A percentile compares a stretch with the other conserved stretches of the same genome.
phyloP scores from a whole-genome alignment of 257 asterid species.

The Nicotiana tabacum region DNA sequence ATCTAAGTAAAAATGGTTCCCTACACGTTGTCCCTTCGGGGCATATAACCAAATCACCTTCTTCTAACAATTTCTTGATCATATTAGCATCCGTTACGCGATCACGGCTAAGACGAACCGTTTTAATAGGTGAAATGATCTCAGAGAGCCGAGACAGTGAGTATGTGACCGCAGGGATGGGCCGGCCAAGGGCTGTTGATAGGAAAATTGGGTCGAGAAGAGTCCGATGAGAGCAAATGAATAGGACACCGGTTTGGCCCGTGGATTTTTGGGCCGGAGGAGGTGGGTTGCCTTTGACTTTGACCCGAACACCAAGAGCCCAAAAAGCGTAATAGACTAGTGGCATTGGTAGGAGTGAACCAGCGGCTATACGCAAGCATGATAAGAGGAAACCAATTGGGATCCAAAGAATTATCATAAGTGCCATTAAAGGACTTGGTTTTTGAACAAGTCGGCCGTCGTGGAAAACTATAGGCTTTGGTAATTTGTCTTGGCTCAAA shows the following conservation, averaged over 20 bases:
- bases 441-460: constrained; percentile 76
- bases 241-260: constrained; percentile 47
- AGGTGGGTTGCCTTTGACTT: constrained; percentile 64
- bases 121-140: constrained; percentile 65
- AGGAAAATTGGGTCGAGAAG: constrained; percentile 75
- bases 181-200: constrained; percentile 65
- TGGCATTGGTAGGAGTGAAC: constrained; percentile 64
- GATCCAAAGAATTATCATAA: constrained; percentile 59
- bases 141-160: constrained; percentile 70
- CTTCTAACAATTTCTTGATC: constrained; percentile 41
- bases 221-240: constrained; percentile 71
- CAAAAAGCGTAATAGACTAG: constrained; percentile 48
- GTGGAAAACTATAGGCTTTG: constrained; percentile 63
- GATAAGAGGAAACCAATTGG: constrained; percentile 65
- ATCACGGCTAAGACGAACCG: constrained; percentile 57
- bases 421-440: constrained; percentile 50
- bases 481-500: constrained; percentile 45
- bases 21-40: constrained; percentile 87
- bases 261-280: constrained; percentile 36
- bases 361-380: constrained; percentile 56
- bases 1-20: constrained; percentile 68
- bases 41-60: constrained; percentile 65
- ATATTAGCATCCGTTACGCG: constrained; percentile 52
- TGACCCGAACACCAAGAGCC: constrained; percentile 57
- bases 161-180: constrained; percentile 66